Percentiles rank a stretch among this genome's conserved stretches.
Conservation (phyloP, 208 protist species). For the Trypanosoma scelopori region DNA sequence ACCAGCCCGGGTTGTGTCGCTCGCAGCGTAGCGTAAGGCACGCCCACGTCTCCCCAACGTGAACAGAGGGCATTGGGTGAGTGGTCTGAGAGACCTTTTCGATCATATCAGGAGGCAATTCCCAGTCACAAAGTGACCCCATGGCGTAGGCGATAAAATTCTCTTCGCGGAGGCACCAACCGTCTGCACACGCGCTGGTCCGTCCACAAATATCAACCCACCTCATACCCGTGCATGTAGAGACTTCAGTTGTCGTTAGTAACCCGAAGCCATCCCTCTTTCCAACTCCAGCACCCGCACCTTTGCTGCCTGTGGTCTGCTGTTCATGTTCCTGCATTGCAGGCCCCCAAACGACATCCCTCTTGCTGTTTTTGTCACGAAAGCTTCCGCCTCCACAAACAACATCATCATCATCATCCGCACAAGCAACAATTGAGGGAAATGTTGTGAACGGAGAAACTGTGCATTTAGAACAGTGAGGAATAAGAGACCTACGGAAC, state of each 20-base stretch:
- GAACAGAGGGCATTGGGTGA: conserved; percentile 39
- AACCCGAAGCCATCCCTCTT: conserved; percentile 9
- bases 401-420: no score
- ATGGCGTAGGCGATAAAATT: conserved; percentile 45
- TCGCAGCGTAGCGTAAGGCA: conserved; percentile 42
- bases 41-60: conserved; percentile 45
- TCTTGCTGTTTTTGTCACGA: no score
- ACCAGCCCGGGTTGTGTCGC: conserved; percentile 17
- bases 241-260: conserved; percentile 47
- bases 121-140: conserved; percentile 25
- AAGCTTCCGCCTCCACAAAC: no score
- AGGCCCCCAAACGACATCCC: no score
- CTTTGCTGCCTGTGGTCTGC: background rate
- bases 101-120: conserved; percentile 38
- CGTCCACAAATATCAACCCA: conserved; percentile 54
- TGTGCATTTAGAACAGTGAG: no score
- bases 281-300: background rate
- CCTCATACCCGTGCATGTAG: conserved; percentile 32
- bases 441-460: no score
- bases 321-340: no score
- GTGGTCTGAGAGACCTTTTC: conserved; percentile 29
- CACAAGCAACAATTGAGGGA: no score
- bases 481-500: no score
- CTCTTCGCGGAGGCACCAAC: conserved; percentile 35
- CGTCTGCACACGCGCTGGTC: conserved; percentile 24